Evolutionary conservation across 768 basidiomycete genomes (phyloP), one percentile per base, ranked within the genome.

Genomic region (Mycena filopes): DNA sequence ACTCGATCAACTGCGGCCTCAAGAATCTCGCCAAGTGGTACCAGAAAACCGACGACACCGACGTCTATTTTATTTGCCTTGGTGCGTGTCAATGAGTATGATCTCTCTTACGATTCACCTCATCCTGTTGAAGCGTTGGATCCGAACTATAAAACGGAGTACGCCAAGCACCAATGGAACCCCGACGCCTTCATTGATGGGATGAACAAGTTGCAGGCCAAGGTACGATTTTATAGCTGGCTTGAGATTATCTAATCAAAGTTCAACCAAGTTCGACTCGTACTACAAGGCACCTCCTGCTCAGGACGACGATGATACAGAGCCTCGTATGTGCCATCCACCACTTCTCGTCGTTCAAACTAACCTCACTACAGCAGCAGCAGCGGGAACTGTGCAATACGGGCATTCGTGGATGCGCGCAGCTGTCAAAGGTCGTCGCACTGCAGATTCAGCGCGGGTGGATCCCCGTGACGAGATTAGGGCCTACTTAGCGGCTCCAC

Each of bases 21-120:
- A 29, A 55, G 13, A 69, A 66, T 43, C 60, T 71, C 18, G 26
- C 3, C 31, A 70, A 70, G 60, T 70, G 59, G 63, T 69, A 68
- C 57, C 29, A 48, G 31, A 60, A 55, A 43, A 64, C 66, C 3
- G 55, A 68, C 42, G 63, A 68, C n/a, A 68, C 62, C 3, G 47
- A 63, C 7, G 53, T 60, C 47, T 68, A 68, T 53, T 68, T 68
- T 41, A 64, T 65, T 36, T 56, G 45, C 26, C 48, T 53, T 12
- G 46, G 66, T 60, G 38, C 45, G 31, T n/a, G 50, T 7, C 33
- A 28, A 18, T 26, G 13, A 28, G 33, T 65, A 15, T 4, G 25
- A 6, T 47, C 16, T 47, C 6, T 13, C 21, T 23, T 6, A 47
- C 26, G 9, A 28, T 21, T 23, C 18, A 45, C 15, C 18, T 45